Evolutionary conservation across 75 land plant genomes (phyloP).

Genomic region (Cryptomeria japonica): DNA sequence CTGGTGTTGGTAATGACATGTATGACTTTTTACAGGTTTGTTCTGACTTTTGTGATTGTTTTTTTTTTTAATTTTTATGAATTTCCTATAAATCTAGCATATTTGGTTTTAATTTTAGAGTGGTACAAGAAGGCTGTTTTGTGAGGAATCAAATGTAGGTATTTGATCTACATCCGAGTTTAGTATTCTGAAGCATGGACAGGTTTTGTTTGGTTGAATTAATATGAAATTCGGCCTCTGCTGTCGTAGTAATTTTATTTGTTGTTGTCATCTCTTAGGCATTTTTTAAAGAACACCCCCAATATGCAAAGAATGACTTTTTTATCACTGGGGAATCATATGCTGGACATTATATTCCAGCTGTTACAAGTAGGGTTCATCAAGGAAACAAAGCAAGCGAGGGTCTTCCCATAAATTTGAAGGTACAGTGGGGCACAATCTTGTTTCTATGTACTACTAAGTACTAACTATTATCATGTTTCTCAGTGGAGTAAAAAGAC

Average conservation of each 20-base stretch:
- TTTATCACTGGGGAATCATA: slow-evolving; percentile 98
- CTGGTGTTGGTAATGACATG: slow-evolving; percentile 77
- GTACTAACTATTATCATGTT: background rate
- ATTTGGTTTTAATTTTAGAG: background rate
- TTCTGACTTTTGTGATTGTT: background rate
- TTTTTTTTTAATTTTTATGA: background rate
- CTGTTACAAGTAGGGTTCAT: slow-evolving; percentile 86
- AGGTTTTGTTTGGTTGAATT: background rate
- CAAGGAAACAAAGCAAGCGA: slow-evolving; percentile 82
- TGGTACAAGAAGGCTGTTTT: background rate
- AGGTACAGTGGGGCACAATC: slow-evolving; percentile 42
- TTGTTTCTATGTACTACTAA: background rate
- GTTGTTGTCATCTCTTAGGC: slow-evolving; percentile 49
- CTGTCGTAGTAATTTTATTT: background rate
- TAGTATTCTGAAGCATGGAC: background rate
- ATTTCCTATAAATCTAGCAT: background rate
- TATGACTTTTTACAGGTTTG: slow-evolving; percentile 89
- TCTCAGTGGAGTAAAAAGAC: background rate
- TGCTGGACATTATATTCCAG: slow-evolving; percentile 99
- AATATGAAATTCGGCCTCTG: background rate
- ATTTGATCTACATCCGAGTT: background rate
- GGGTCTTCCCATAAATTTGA: slow-evolving; percentile 84
- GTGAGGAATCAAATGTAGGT: background rate
- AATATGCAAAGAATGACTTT: slow-evolving; percentile 82
- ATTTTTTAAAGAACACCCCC: slow-evolving; percentile 83